Conservation (phyloP, 495 filamentous ascomycete species). For the Talaromyces borbonicus region DNA sequence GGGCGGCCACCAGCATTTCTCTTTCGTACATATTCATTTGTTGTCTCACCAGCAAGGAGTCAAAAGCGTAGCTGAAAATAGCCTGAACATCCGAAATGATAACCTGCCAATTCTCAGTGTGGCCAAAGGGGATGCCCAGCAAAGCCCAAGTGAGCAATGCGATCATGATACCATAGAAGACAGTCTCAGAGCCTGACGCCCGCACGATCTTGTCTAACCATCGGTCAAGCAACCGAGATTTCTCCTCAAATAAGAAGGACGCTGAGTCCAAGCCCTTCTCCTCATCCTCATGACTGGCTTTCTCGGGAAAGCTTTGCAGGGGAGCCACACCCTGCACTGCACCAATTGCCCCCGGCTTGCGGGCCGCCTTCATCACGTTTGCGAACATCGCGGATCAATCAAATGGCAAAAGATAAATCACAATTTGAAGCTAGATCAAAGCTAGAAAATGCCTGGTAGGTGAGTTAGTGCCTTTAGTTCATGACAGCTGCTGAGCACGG, state of each 20-base stretch:
- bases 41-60: slow-evolving; percentile 30
- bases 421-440: too few species aligned
- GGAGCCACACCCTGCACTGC: not conserved
- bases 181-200: slow-evolving; percentile 17
- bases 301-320: not conserved
- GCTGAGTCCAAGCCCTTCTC: not conserved
- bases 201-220: slow-evolving; percentile 22
- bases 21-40: slow-evolving; percentile 22
- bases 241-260: too few species aligned
- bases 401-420: not conserved
- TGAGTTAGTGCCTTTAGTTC: not conserved
- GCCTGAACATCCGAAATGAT: slow-evolving; percentile 27
- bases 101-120: slow-evolving; percentile 26
- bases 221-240: slow-evolving; percentile 23
- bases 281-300: not conserved
- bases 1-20: slow-evolving; percentile 14
- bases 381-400: not conserved
- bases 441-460: too few species aligned
- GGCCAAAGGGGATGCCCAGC: slow-evolving; percentile 19
- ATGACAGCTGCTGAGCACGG: too few species aligned
- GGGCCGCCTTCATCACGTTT: not conserved
- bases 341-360: not conserved
- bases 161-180: slow-evolving; percentile 19
- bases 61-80: slow-evolving; percentile 28
- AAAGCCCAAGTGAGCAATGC: slow-evolving; percentile 20